These are phyloP conservation scores for Zygoascus flipseniorum DNA, from an alignment of 805 yeast genomes.

Conservation along the genomic window DNA sequence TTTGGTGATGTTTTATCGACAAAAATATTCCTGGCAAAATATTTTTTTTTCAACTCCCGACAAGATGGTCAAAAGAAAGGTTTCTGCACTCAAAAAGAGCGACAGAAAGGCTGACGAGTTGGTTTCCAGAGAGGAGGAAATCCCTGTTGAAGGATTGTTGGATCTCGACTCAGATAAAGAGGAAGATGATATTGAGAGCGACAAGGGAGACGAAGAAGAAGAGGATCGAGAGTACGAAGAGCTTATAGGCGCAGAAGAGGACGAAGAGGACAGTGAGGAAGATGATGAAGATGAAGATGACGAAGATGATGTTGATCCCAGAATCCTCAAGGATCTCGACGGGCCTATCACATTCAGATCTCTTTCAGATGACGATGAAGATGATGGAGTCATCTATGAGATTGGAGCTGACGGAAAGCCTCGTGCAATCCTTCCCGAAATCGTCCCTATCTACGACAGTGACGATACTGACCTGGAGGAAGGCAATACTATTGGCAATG, in stretches of 20 bases:
- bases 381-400: conserved; percentile 28
- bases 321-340: conserved; percentile 44
- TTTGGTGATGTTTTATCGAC: neutral
- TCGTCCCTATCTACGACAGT: conserved; percentile 88
- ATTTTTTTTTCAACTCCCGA: conserved; percentile 3
- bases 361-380: conserved; percentile 23
- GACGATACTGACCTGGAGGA: conserved; percentile 86
- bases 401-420: conserved; percentile 61
- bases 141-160: conserved; percentile 10
- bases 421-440: conserved; percentile 78
- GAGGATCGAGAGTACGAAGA: conserved; percentile 20
- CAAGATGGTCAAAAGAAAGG: conserved; percentile 18
- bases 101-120: neutral
- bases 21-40: neutral
- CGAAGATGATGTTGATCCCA: conserved; percentile 26
- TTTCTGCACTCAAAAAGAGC: conserved; percentile 7
- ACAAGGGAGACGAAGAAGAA: conserved; percentile 16
- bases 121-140: neutral
- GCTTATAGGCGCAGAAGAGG: conserved; percentile 16
- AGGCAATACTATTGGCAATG: conserved; percentile 83
- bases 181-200: conserved; percentile 13
- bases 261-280: conserved; percentile 17
- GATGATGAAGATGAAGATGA: conserved; percentile 23
- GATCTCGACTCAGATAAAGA: conserved; percentile 18
- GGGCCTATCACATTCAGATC: conserved; percentile 56